Evolutionary conservation across 1,284 basidiomycete genomes (phyloP).

Genomic region (Ganoderma lucidum): DNA sequence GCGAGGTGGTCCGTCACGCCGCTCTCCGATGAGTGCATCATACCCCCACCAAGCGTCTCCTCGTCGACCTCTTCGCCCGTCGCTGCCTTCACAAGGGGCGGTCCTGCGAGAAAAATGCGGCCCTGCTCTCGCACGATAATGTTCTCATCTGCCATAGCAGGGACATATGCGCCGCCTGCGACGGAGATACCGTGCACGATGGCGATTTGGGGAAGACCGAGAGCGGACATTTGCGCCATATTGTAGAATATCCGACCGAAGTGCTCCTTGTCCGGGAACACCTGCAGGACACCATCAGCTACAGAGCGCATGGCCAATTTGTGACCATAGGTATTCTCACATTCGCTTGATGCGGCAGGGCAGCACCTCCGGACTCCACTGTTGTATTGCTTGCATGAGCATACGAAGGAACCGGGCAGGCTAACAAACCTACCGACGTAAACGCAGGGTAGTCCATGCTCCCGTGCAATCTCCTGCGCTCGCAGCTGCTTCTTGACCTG

Average conservation of each 20-base stretch:
- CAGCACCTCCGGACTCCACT: conserved; percentile 96
- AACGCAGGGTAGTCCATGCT: conserved; percentile 91
- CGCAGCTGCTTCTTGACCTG: conserved; percentile 95
- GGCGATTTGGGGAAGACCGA: conserved; percentile 91
- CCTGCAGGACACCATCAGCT: conserved; percentile 42
- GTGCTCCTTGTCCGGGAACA: conserved; percentile 91
- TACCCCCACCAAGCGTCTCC: conserved; percentile 89
- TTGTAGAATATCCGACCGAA: conserved; percentile 98
- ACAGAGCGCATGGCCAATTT: not conserved
- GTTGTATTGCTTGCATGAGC: conserved; percentile 2
- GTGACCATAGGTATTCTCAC: conserved; percentile 47
- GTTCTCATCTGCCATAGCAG: conserved; percentile 96
- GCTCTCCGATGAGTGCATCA: conserved; percentile 94
- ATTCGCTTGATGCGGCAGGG: conserved; percentile 92
- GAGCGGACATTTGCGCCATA: conserved; percentile 94
- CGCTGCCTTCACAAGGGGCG: conserved; percentile 94
- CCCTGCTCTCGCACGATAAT: conserved; percentile 96
- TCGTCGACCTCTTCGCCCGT: conserved; percentile 95
- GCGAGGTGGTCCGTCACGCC: conserved; percentile 96
- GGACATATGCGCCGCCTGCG: conserved; percentile 92
- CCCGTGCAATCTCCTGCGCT: conserved; percentile 92
- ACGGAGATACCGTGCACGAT: conserved; percentile 96
- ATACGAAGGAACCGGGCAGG: conserved; percentile 1
- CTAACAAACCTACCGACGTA: conserved; percentile 73
- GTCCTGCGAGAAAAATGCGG: conserved; percentile 95